Percentiles rank a stretch among this genome's conserved stretches.
Evolutionary conservation across 805 yeast genomes (phyloP).

Genomic region (Barnettozyma populi): DNA sequence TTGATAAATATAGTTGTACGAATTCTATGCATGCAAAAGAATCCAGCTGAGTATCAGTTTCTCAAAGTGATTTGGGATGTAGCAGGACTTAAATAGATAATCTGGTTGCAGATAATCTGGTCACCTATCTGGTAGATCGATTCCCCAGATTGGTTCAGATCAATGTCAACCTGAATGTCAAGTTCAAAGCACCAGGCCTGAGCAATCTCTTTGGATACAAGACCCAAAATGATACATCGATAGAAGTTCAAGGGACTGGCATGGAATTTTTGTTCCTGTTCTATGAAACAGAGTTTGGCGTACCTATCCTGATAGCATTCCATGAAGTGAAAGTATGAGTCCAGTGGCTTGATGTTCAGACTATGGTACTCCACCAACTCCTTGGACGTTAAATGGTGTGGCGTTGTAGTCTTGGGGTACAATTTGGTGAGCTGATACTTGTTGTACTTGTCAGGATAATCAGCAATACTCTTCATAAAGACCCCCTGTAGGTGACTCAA

Average conservation of each 20-base stretch:
- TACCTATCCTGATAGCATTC: slow-evolving; percentile 1
- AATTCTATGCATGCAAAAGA: background rate
- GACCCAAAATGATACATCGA: slow-evolving; percentile 9
- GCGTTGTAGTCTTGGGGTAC: slow-evolving; percentile 7
- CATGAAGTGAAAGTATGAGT: background rate
- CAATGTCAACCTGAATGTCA: slow-evolving; percentile 9
- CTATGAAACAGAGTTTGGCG: background rate
- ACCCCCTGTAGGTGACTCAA: slow-evolving; percentile 6
- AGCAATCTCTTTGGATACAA: slow-evolving; percentile 2
- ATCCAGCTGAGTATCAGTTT: background rate
- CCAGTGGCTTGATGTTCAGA: slow-evolving; percentile 6
- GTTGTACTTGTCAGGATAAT: slow-evolving; percentile 1
- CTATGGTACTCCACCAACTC: slow-evolving; percentile 3
- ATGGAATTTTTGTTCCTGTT: background rate
- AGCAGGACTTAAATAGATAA: slow-evolving; percentile 4
- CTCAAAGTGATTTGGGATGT: slow-evolving; percentile 3
- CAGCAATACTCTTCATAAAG: slow-evolving; percentile 2
- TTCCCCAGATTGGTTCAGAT: background rate
- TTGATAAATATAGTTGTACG: background rate
- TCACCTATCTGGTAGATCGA: slow-evolving; percentile 10
- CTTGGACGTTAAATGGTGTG: background rate
- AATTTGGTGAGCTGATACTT: slow-evolving; percentile 2
- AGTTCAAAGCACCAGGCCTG: slow-evolving; percentile 12
- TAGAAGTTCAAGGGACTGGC: slow-evolving; percentile 7
- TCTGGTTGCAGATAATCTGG: slow-evolving; percentile 11